Conservation (phyloP, 2,329 filamentous ascomycete genomes). For the Paraconiothyrium brasiliense region DNA sequence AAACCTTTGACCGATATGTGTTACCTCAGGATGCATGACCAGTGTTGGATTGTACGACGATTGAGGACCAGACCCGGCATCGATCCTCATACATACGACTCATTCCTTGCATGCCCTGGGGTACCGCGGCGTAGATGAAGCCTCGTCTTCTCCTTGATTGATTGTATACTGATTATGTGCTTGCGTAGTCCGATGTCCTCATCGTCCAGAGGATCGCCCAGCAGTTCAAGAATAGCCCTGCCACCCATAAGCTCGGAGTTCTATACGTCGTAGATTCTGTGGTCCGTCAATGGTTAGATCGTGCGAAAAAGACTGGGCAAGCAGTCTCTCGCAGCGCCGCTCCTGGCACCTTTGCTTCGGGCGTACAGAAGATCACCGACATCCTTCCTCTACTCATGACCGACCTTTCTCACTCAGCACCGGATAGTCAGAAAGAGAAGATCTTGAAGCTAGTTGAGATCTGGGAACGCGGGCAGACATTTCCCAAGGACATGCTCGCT, state of each 20-base stretch:
- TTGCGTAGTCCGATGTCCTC: slow-evolving; percentile 83
- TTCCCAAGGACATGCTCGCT: slow-evolving; percentile 80
- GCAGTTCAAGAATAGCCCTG: slow-evolving; percentile 93
- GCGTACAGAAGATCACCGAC: slow-evolving; percentile 96
- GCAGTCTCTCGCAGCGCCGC: slow-evolving; percentile 78
- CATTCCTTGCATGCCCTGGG: background rate
- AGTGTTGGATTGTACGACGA: background rate
- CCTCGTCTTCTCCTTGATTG: slow-evolving; percentile 12
- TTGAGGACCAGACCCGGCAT: background rate
- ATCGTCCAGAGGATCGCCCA: slow-evolving; percentile 97
- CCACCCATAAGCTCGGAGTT: slow-evolving; percentile 96
- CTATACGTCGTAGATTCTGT: slow-evolving; percentile 99
- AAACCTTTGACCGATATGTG: background rate
- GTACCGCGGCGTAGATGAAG: background rate
- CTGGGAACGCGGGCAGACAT: slow-evolving; percentile 95
- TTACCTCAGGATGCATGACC: background rate
- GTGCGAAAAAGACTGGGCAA: slow-evolving; percentile 87
- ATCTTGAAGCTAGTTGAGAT: slow-evolving; percentile 96
- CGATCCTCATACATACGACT: background rate
- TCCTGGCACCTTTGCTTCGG: slow-evolving; percentile 93
- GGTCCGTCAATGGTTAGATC: slow-evolving; percentile 97
- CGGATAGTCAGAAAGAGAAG: slow-evolving; percentile 96
- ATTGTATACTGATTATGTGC: slow-evolving; percentile 36
- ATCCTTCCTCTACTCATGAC: slow-evolving; percentile 93
- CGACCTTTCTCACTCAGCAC: slow-evolving; percentile 88